Evolutionary conservation across 495 filamentous ascomycete species (phyloP).

Genomic region (Daldinia grandis): DNA sequence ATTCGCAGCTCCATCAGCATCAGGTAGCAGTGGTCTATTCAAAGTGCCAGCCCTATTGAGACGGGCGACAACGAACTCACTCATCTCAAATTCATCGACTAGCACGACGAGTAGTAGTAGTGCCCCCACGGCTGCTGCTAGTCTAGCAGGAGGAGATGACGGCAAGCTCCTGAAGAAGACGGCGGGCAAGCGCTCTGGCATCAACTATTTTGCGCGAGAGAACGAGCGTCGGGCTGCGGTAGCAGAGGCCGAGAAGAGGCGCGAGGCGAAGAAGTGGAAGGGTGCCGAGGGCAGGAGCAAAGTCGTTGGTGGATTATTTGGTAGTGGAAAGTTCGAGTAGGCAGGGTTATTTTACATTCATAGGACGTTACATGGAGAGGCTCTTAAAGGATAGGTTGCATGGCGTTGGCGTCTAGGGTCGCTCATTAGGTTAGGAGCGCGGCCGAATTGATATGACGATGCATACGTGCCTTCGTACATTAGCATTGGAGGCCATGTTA

Average conservation of each 20-base stretch:
- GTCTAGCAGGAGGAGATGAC: conserved; percentile 48
- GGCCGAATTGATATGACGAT: not conserved
- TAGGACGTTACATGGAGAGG: not conserved
- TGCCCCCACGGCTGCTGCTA: conserved; percentile 48
- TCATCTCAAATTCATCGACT: conserved; percentile 47
- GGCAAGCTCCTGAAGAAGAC: conserved; percentile 74
- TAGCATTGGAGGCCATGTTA: not conserved
- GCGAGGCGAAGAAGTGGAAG: conserved; percentile 74
- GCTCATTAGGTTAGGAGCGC: not conserved
- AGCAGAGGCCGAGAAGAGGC: conserved; percentile 66
- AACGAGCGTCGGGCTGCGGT: conserved; percentile 67
- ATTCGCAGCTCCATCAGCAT: conserved; percentile 62
- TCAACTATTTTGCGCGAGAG: conserved; percentile 85
- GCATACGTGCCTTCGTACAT: not conserved
- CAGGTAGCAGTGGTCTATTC: conserved; percentile 58
- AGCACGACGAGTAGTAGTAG: conserved; percentile 48
- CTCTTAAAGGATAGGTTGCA: not conserved
- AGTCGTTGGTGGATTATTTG: conserved; percentile 61
- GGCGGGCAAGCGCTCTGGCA: conserved; percentile 63
- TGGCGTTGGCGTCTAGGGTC: conserved; percentile 5
- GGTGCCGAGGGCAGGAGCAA: conserved; percentile 61
- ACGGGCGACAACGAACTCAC: conserved; percentile 73
- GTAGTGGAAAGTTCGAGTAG: conserved; percentile 59
- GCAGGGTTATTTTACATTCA: not conserved
- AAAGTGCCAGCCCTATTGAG: conserved; percentile 81